phyloP scores from a whole-genome alignment of 1,139 yeast species.

The Pichia inconspicua region DNA sequence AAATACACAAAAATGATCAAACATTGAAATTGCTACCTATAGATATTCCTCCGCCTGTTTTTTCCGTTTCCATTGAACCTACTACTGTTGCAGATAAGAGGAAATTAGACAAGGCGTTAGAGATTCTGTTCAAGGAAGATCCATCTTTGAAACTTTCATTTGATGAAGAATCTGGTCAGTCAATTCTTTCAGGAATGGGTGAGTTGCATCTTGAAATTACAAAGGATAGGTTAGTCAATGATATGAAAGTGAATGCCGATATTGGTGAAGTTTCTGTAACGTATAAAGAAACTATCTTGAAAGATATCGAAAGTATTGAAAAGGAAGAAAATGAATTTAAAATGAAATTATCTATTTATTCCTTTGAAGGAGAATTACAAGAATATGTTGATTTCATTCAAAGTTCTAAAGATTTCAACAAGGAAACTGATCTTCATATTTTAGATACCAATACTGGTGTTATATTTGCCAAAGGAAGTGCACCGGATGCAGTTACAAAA shows the following conservation, averaged over 20 bases:
- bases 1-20: conserved; percentile 30
- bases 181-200: conserved; percentile 90
- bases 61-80: conserved; percentile 81
- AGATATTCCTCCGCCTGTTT: conserved; percentile 84
- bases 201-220: conserved; percentile 89
- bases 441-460: conserved; percentile 32
- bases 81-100: conserved; percentile 72
- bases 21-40: conserved; percentile 64
- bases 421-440: conserved; percentile 17
- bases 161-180: conserved; percentile 87
- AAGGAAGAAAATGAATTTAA: conserved; percentile 16
- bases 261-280: conserved; percentile 83
- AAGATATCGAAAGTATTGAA: conserved; percentile 17
- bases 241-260: conserved; percentile 73
- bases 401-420: conserved; percentile 18
- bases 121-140: conserved; percentile 67
- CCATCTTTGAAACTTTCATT: conserved; percentile 59
- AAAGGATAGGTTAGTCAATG: conserved; percentile 64
- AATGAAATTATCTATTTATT: conserved; percentile 42
- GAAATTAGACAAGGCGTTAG: conserved; percentile 45
- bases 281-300: conserved; percentile 63
- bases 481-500: conserved; percentile 19
- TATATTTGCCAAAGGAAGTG: conserved; percentile 21
- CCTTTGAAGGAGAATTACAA: conserved; percentile 41
- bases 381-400: conserved; percentile 26